A percentile compares a stretch with the other conserved stretches of the same genome.
phyloP scores from a whole-genome alignment of 352 stramenopile genomes.

The Phytophthora multivora region DNA sequence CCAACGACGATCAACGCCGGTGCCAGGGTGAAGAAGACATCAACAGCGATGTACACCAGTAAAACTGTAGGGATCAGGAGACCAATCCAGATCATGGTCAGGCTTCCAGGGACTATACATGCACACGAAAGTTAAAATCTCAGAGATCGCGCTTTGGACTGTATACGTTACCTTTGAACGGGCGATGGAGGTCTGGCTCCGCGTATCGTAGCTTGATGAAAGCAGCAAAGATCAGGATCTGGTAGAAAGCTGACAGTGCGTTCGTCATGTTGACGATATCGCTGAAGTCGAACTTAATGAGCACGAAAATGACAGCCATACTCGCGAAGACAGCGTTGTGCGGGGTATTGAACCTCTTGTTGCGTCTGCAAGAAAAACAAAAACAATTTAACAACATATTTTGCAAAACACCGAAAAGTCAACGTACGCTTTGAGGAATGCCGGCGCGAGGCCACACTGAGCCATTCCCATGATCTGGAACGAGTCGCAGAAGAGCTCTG shows the following conservation, averaged over 20 bases:
- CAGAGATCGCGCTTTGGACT: not conserved
- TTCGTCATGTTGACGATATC: conserved; percentile 90
- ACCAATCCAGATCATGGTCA: conserved; percentile 30
- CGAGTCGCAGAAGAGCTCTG: conserved; percentile 92
- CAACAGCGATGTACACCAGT: conserved; percentile 53
- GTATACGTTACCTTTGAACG: conserved; percentile 43
- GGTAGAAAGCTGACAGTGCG: conserved; percentile 85
- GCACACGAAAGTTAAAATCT: not conserved
- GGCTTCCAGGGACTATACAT: conserved; percentile 37
- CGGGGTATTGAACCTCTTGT: conserved; percentile 60
- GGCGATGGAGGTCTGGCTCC: conserved; percentile 35
- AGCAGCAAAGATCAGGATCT: conserved; percentile 89
- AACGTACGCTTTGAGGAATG: conserved; percentile 81
- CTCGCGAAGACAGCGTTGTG: conserved; percentile 55
- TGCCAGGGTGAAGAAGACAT: conserved; percentile 56
- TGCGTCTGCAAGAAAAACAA: conserved; percentile 33
- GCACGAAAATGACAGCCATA: conserved; percentile 51
- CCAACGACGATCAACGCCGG: conserved; percentile 45
- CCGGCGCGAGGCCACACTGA: conserved; percentile 84
- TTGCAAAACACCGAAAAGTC: not conserved
- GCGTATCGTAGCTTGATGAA: conserved; percentile 90
- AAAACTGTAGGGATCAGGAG: conserved; percentile 44
- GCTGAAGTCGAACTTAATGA: conserved; percentile 72
- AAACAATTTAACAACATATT: not conserved
- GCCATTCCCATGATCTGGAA: conserved; percentile 89